These are phyloP conservation scores for Psilocybe cubensis DNA, from an alignment of 768 basidiomycete species.

Conservation along the genomic window DNA sequence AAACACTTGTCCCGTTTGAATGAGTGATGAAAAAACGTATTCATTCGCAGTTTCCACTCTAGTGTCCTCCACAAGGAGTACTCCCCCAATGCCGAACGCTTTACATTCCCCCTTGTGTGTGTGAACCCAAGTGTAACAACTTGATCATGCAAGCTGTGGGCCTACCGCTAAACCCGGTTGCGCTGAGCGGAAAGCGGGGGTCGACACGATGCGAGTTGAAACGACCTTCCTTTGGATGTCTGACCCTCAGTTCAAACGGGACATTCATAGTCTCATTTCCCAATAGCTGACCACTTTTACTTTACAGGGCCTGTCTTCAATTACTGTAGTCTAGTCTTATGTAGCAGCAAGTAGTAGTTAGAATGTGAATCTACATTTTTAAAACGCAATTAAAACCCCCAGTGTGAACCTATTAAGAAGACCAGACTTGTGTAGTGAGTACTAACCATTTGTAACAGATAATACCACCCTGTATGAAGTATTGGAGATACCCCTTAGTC, in stretches of 20 bases:
- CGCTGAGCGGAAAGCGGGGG: constrained; percentile 78
- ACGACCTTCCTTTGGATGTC: constrained; percentile 92
- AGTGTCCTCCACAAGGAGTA: constrained; percentile 69
- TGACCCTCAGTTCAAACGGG: constrained; percentile 44
- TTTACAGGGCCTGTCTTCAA: background rate
- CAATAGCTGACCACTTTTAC: background rate
- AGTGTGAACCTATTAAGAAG: no score
- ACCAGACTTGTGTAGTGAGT: no score
- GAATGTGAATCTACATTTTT: background rate
- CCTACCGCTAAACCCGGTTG: constrained; percentile 29
- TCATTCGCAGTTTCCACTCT: constrained; percentile 91
- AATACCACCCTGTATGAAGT: no score
- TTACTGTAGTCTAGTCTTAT: background rate
- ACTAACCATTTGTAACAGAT: no score
- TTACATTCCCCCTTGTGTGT: constrained; percentile 70
- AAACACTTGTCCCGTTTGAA: constrained; percentile 19
- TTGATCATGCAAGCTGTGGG: background rate
- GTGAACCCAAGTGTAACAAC: constrained; percentile 58
- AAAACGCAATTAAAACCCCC: no score
- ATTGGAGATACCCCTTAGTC: background rate
- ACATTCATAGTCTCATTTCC: no score
- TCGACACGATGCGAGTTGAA: constrained; percentile 69
- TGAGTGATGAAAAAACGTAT: constrained; percentile 58
- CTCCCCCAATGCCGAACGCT: constrained; percentile 74
- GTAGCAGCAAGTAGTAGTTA: background rate